Base-by-base conservation (phyloP, 1,284 basidiomycete species). In the Boletus mariae region DNA sequence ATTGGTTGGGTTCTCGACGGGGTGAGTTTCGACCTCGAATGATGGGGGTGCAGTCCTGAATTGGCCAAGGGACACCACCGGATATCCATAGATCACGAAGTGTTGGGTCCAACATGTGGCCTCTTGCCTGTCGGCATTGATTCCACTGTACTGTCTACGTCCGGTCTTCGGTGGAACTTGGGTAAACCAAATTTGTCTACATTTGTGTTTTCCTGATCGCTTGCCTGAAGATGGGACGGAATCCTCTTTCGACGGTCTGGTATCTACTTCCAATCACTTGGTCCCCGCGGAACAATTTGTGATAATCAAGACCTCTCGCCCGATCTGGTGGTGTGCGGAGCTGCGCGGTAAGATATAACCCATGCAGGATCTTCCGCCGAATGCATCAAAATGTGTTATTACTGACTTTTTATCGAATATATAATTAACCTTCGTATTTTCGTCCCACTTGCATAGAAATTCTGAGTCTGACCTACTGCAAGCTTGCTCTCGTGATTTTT, bases 251-350 rank as follows among this genome's bases (percentile, higher is more conserved):
- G 84, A 87, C 43, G 90, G 91, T 1, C 65, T 91, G 23, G 71
- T 99, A 0, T 97, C 94, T 1, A 96, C 94, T 0, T 96, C 93
- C 0, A 99, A 98, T 64, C 92, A 96, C 61, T 74, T 98, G 2
- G 67, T 91, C 0, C 83, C 83, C 0, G 76, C 77, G 6, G 78
- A 87, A 56, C 64, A 73, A 5, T 66, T 72, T 2, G 86, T 95
- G 11, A 81, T 77, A 60, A 73, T 98, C 47, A 80, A 81, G 63
- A 98, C 94, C 0, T 82, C 87, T 25, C 81, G 78, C 53, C 90
- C 93, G 0, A 86, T 98, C 34, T 90, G 92, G 79, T 99, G 94
- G 94, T 91, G 87, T 17, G 82, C 81, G 46, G 92, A 93, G 65
- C 61, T 84, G 52, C 63, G 61, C 17, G 43, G 32, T 34, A 58